phyloP scores from a whole-genome alignment of 805 yeast species.

The Candida arabinofermentans region DNA sequence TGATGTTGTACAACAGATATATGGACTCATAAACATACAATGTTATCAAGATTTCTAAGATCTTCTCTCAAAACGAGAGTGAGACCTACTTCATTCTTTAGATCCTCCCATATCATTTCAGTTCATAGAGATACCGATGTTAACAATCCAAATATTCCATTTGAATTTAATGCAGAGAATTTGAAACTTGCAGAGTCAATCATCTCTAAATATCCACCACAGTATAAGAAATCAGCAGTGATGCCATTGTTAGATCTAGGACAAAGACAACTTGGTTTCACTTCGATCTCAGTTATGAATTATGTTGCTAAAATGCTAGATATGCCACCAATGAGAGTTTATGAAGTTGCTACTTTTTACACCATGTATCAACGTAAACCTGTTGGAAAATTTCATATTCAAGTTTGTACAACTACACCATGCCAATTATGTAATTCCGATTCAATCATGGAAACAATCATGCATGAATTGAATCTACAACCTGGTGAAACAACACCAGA shows the following conservation, averaged over 20 bases:
- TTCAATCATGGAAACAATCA: constrained; percentile 67
- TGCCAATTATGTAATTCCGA: constrained; percentile 84
- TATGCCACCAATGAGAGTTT: constrained; percentile 93
- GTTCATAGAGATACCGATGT: constrained; percentile 72
- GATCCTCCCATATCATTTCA: constrained; percentile 34
- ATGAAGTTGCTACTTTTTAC: constrained; percentile 88
- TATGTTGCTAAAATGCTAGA: constrained; percentile 80
- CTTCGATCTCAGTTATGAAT: constrained; percentile 85
- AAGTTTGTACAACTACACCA: constrained; percentile 87
- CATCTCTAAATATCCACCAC: constrained; percentile 77
- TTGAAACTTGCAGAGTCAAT: constrained; percentile 64
- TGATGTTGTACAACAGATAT: too few species aligned
- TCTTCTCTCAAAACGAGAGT: background rate
- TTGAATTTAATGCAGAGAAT: constrained; percentile 69
- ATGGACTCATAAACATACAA: background rate
- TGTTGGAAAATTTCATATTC: constrained; percentile 79
- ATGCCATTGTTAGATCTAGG: constrained; percentile 87
- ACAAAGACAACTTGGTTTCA: constrained; percentile 82
- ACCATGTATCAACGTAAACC: constrained; percentile 88
- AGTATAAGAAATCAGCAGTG: constrained; percentile 81
- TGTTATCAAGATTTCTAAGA: background rate
- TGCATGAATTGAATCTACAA: constrained; percentile 53
- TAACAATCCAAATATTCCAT: constrained; percentile 64
- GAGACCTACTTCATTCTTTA: constrained; percentile 2
- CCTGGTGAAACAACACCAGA: constrained; percentile 79